phyloP scores from a whole-genome alignment of 257 asterid species.

The Lycium ferocissimum region DNA sequence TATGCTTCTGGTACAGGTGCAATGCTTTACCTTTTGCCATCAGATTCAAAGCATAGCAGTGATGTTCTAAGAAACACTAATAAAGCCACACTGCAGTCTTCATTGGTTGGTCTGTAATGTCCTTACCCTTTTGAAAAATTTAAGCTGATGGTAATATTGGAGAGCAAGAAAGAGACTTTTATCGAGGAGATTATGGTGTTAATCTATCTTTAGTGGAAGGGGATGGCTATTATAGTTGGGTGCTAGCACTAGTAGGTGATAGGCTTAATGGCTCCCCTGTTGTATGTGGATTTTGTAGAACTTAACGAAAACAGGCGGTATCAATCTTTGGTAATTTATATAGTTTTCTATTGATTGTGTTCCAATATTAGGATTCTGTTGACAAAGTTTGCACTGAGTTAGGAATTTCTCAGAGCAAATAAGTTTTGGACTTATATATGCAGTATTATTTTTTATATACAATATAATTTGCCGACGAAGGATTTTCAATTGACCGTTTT shows the following conservation, averaged over 20 bases:
- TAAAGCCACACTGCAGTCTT: neutral
- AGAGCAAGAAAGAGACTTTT: neutral
- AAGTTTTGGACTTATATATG: no score
- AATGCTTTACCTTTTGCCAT: no score
- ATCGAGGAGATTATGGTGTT: neutral
- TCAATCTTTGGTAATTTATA: neutral
- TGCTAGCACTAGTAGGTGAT: neutral
- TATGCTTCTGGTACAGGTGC: no score
- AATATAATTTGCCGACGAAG: no score
- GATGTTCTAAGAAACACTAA: neutral
- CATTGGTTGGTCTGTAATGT: neutral
- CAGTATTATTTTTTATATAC: no score
- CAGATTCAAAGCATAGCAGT: neutral
- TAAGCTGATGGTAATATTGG: no score
- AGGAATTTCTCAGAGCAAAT: no score
- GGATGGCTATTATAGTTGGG: neutral
- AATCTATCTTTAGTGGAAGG: no score
- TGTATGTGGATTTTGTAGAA: neutral
- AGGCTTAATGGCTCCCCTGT: neutral
- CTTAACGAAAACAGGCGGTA: neutral
- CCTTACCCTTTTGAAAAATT: neutral
- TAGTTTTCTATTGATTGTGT: neutral
- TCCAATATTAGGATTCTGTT: no score
- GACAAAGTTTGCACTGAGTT: neutral
- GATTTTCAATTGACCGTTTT: no score